A percentile compares a stretch with the other conserved stretches of the same genome.
Evolutionary conservation across 345 rosid species (phyloP).

Genomic region (Alliaria petiolata): DNA sequence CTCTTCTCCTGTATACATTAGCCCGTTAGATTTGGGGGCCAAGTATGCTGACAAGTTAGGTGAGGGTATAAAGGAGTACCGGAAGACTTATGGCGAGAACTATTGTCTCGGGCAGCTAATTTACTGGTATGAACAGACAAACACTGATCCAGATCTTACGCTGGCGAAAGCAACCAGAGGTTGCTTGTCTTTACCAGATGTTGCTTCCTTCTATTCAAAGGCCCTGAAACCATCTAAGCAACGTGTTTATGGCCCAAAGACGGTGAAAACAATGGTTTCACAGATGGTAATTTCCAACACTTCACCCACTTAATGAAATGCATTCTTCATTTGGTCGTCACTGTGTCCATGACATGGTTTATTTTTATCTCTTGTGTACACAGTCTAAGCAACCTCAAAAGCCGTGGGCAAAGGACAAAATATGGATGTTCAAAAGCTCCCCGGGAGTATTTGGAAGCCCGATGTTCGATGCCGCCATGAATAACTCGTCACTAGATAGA

Average conservation of each 20-base stretch:
- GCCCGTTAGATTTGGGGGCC: conserved; percentile 92
- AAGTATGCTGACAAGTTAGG: conserved; percentile 78
- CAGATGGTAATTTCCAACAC: conserved; percentile 60
- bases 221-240: conserved; percentile 76
- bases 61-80: conserved; percentile 59
- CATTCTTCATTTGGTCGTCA: not conserved
- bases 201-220: conserved; percentile 86
- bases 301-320: not conserved
- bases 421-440: conserved; percentile 72
- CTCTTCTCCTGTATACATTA: conserved; percentile 83
- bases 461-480: conserved; percentile 77
- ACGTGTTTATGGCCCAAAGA: conserved; percentile 80
- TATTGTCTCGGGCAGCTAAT: conserved; percentile 96
- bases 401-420: conserved; percentile 93
- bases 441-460: conserved; percentile 82
- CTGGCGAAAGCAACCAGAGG: conserved; percentile 74
- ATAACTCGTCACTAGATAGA: conserved; percentile 52
- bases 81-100: conserved; percentile 87
- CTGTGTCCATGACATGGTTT: not conserved
- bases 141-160: conserved; percentile 71
- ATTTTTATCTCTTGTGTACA: not conserved
- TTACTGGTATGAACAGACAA: conserved; percentile 92
- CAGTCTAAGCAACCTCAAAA: conserved; percentile 88
- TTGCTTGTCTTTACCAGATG: conserved; percentile 82
- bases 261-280: conserved; percentile 63